phyloP scores from a whole-genome alignment of 441 rosid genomes.

The Croton laevigatus region DNA sequence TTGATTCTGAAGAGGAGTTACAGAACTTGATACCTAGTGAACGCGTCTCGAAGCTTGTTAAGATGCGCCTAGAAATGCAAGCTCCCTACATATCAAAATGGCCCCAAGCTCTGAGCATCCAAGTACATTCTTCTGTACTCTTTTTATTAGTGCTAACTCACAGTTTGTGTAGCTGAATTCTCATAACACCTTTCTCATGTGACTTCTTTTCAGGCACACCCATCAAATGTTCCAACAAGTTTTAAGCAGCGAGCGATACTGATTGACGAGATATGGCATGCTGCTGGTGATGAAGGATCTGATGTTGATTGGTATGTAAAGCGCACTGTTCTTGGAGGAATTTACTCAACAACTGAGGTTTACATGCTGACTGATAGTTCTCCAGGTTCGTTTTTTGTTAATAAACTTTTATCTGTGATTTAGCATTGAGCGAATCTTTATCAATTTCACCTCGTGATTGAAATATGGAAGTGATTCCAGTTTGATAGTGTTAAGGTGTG shows the following conservation, averaged over 20 bases:
- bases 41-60: conserved; percentile 61
- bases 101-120: conserved; percentile 97
- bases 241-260: conserved; percentile 84
- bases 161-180: not conserved
- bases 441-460: not conserved
- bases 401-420: not conserved
- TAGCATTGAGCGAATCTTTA: not conserved
- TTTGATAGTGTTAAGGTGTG: too few relatives aligned
- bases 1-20: conserved; percentile 60
- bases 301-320: conserved; percentile 85
- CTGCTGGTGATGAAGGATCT: conserved; percentile 66
- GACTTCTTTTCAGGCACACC: conserved; percentile 60
- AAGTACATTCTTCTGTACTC: conserved; percentile 28
- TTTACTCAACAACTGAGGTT: conserved; percentile 90
- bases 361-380: conserved; percentile 95
- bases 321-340: conserved; percentile 83
- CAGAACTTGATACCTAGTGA: conserved; percentile 61
- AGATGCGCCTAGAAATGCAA: conserved; percentile 81
- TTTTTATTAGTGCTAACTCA: conserved; percentile 12
- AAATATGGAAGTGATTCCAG: not conserved
- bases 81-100: conserved; percentile 84
- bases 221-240: conserved; percentile 67
- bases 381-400: conserved; percentile 44
- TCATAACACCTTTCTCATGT: conserved; percentile 3
- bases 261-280: conserved; percentile 85